Evolutionary conservation across 108 stramenopile species (phyloP), one percentile per base, ranked within the genome.

Genomic region (Skeletonema menzelii): DNA sequence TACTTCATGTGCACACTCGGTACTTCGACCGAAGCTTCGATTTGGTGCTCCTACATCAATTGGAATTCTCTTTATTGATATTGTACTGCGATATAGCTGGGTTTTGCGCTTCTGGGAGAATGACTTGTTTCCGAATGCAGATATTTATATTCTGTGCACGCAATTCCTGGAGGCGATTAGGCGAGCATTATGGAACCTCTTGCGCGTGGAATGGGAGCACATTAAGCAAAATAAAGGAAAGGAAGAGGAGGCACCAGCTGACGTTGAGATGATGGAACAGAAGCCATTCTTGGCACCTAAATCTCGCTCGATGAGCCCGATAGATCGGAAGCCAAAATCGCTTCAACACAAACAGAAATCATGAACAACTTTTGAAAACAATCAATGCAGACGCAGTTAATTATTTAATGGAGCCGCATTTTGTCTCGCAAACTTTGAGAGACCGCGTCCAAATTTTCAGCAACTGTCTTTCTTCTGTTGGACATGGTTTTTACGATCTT

Each of bases 191-290:
- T 94, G 93, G 93, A 94, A 94, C 75, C 69, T 94, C 35, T 69
- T 94, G 22, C 89, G 93, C n/a, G 88, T 94, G 22, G 93, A 94
- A 79, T 94, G 93, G 93, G 93, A 94, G 70, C 82, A 91, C 67
- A 85, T 94, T 35, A 94, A 94, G 56, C 93, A 92, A 80, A 61
- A 37, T 22, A 83, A 59, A n/a, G 65, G 77, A 27, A 70, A 69
- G 27, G 58, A 76, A 12, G 49, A 59, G 35, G 60, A 65, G 11
- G 55, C 62, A 56, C 2, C 27, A 4, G 42, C 0, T 28, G 72
- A 73, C 35, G 15, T 49, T 31, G 82, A 75, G 34, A 63, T 75
- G 57, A 42, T 69, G 5, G 76, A 77, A 66, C 53, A 55, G 28
- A 56, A 79, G 17, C 56, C 78, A 1, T 79, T 79, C 53, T 32